These are phyloP conservation scores for Phylloporus scabripes DNA, from an alignment of 768 basidiomycete species.

Conservation along the genomic window DNA sequence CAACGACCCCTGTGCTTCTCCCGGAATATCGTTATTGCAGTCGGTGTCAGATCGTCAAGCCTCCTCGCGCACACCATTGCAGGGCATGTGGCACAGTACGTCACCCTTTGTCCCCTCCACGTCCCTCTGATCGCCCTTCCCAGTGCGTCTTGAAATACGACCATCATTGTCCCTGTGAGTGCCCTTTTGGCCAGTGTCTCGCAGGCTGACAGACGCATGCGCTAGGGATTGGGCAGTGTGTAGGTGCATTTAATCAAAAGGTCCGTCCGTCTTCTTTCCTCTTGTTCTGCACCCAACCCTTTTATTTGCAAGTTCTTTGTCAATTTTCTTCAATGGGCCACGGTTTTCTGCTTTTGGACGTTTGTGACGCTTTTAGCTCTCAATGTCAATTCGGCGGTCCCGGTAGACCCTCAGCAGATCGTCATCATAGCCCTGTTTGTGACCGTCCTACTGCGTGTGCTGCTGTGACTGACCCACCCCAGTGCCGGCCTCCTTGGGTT, in stretches of 20 bases:
- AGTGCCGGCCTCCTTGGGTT: slow-evolving; percentile 68
- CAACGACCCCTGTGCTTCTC: slow-evolving; percentile 43
- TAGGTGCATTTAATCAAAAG: slow-evolving; percentile 89
- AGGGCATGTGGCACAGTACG: slow-evolving; percentile 75
- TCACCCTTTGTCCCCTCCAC: slow-evolving; percentile 5
- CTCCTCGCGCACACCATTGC: slow-evolving; percentile 75
- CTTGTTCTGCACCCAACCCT: neutral
- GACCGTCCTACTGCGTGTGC: neutral
- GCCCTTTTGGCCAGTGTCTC: neutral
- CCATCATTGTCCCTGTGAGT: slow-evolving; percentile 85
- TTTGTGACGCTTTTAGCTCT: slow-evolving; percentile 56
- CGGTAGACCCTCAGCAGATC: slow-evolving; percentile 62
- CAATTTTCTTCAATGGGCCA: slow-evolving; percentile 66
- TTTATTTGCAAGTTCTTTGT: slow-evolving; percentile 62
- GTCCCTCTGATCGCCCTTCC: neutral
- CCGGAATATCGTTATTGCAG: slow-evolving; percentile 66
- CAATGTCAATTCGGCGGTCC: slow-evolving; percentile 32
- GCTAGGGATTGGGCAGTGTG: slow-evolving; percentile 88
- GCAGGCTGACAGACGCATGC: neutral
- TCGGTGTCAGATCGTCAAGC: slow-evolving; percentile 62
- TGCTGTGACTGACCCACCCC: slow-evolving; percentile 7
- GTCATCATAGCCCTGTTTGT: slow-evolving; percentile 72
- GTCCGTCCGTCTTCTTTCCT: slow-evolving; percentile 32
- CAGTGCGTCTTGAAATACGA: slow-evolving; percentile 82
- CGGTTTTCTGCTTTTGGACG: slow-evolving; percentile 56